Conservation (phyloP, 2,329 filamentous ascomycete genomes). For the Polychaeton citri region DNA sequence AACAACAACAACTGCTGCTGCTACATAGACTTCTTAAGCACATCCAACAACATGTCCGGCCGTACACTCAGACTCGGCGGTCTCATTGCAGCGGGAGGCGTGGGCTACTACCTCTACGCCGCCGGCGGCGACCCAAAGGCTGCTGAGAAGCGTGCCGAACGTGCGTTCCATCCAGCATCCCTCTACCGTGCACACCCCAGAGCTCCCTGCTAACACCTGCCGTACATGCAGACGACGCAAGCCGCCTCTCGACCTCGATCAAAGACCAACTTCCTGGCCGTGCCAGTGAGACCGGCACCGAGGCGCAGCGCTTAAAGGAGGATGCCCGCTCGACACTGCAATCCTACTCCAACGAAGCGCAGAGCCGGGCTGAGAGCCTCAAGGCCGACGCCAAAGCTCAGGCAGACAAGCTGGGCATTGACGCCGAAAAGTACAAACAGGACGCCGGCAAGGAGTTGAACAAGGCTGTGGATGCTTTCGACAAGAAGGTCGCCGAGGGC, state of each 20-base stretch:
- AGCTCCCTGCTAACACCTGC: not conserved
- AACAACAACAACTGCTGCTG: not conserved
- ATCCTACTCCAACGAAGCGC: slow-evolving; percentile 8
- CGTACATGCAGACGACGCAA: slow-evolving; percentile 53
- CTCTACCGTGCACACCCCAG: not conserved
- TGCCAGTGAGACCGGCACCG: slow-evolving; percentile 50
- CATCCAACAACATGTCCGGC: slow-evolving; percentile 11
- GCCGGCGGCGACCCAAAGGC: slow-evolving; percentile 69
- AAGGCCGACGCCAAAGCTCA: slow-evolving; percentile 10
- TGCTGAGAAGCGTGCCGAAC: slow-evolving; percentile 76
- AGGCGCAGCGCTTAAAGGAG: slow-evolving; percentile 39
- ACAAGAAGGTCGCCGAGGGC: slow-evolving; percentile 60
- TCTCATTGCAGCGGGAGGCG: slow-evolving; percentile 48
- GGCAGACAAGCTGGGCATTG: not conserved
- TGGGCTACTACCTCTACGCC: slow-evolving; percentile 83
- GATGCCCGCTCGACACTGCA: slow-evolving; percentile 22
- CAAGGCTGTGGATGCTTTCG: slow-evolving; percentile 57
- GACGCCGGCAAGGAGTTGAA: slow-evolving; percentile 42
- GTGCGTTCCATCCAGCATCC: slow-evolving; percentile 38
- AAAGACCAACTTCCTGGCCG: slow-evolving; percentile 52
- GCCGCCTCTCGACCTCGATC: slow-evolving; percentile 52
- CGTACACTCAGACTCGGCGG: slow-evolving; percentile 26
- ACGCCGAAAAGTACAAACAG: slow-evolving; percentile 8
- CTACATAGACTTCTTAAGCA: slow-evolving; percentile 1
- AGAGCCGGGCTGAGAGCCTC: slow-evolving; percentile 7